Conservation (phyloP, 495 filamentous ascomycete genomes). For the Xylaria flabelliformis region DNA sequence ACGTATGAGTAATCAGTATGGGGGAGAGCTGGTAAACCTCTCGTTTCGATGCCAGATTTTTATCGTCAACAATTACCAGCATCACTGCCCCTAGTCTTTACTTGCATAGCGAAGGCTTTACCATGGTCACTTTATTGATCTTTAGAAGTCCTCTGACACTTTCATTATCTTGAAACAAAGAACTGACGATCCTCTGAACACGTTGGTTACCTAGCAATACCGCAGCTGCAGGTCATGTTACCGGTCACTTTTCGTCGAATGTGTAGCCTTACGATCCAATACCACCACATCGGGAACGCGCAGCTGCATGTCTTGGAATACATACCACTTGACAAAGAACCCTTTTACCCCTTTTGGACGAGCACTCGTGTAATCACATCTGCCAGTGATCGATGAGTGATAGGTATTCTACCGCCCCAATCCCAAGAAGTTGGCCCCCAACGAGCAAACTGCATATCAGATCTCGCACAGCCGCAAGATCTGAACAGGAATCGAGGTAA, state of each 20-base stretch:
- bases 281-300: conserved; percentile 27
- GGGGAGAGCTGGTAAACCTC: background rate
- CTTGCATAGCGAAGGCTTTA: background rate
- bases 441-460: conserved; percentile 28
- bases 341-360: conserved; percentile 24
- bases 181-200: background rate
- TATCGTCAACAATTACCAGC: background rate
- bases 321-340: conserved; percentile 29
- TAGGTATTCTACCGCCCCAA: background rate
- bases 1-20: background rate
- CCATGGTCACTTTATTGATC: background rate
- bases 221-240: conserved; percentile 26
- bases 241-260: conserved; percentile 28
- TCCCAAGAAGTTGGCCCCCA: conserved; percentile 10
- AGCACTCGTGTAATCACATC: conserved; percentile 4
- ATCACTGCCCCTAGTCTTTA: background rate
- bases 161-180: background rate
- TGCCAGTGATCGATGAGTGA: background rate
- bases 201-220: background rate
- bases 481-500: conserved; percentile 3
- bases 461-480: conserved; percentile 25
- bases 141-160: background rate
- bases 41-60: background rate
- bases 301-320: conserved; percentile 30
- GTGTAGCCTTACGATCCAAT: conserved; percentile 27